Evolutionary conservation across 495 filamentous ascomycete species (phyloP).

Genomic region (Hypoxylon lenormandii): DNA sequence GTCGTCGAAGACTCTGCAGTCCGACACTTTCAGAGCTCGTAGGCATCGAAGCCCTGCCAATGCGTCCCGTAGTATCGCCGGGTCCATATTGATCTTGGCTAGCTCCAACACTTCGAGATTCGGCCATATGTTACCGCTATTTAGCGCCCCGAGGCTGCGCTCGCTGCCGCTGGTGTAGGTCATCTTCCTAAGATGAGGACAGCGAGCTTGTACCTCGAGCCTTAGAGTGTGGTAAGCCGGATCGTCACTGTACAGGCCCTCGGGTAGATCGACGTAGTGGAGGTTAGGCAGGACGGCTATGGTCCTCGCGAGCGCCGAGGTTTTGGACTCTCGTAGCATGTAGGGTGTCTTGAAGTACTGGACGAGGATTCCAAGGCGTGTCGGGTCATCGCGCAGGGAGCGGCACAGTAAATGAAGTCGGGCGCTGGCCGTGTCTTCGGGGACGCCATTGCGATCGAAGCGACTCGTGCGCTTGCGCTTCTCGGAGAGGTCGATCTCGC

Average conservation of each 20-base stretch:
- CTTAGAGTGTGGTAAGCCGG: conserved; percentile 76
- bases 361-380: conserved; percentile 72
- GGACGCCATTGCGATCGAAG: conserved; percentile 78
- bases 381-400: conserved; percentile 78
- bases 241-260: conserved; percentile 86
- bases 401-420: conserved; percentile 82
- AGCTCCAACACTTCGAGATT: conserved; percentile 85
- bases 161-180: conserved; percentile 82
- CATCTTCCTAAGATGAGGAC: conserved; percentile 88
- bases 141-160: conserved; percentile 76
- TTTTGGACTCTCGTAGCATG: conserved; percentile 91
- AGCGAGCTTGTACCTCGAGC: conserved; percentile 84
- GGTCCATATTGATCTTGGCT: conserved; percentile 76
- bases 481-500: conserved; percentile 81
- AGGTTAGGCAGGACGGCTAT: conserved; percentile 87
- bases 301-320: conserved; percentile 83
- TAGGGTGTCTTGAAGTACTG: conserved; percentile 90
- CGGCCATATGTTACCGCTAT: conserved; percentile 74
- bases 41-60: conserved; percentile 74
- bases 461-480: conserved; percentile 79
- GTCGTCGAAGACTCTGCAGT: conserved; percentile 78
- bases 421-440: conserved; percentile 79
- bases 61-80: conserved; percentile 74
- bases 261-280: conserved; percentile 89
- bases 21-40: conserved; percentile 75